Evolutionary conservation across 2,329 filamentous ascomycete species (phyloP).

Genomic region (Colletotrichum tropicale): DNA sequence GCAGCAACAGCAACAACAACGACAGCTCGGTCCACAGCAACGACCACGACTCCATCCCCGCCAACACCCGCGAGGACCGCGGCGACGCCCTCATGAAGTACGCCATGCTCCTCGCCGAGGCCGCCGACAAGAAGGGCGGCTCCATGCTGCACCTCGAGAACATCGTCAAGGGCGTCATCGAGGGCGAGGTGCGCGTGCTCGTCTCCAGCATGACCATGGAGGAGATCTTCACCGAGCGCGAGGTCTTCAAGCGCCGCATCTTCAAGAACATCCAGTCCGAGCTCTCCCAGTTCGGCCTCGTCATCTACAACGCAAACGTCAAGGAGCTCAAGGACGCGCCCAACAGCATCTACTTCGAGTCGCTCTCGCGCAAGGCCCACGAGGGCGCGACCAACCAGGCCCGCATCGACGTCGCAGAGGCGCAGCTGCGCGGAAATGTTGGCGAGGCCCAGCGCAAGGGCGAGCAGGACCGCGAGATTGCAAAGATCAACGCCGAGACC

Average conservation of each 20-base stretch:
- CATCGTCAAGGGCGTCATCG: constrained; percentile 89
- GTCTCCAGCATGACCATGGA: constrained; percentile 93
- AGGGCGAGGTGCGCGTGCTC: constrained; percentile 84
- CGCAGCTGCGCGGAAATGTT: constrained; percentile 70
- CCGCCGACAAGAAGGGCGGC: constrained; percentile 53
- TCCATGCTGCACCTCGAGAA: constrained; percentile 71
- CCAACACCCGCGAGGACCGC: constrained; percentile 49
- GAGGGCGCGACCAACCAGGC: constrained; percentile 86
- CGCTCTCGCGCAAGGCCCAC: constrained; percentile 81
- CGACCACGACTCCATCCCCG: constrained; percentile 13
- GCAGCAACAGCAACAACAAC: neutral
- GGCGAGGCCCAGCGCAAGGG: constrained; percentile 81
- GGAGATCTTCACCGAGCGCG: constrained; percentile 81
- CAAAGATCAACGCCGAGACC: constrained; percentile 86
- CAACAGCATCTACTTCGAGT: constrained; percentile 82
- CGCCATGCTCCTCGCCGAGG: constrained; percentile 78
- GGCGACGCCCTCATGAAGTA: constrained; percentile 78
- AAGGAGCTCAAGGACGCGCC: constrained; percentile 87
- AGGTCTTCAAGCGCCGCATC: constrained; percentile 78
- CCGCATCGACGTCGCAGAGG: constrained; percentile 68
- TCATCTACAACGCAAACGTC: constrained; percentile 76
- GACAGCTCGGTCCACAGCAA: constrained; percentile 22
- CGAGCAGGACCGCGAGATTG: constrained; percentile 83
- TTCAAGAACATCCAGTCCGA: constrained; percentile 80
- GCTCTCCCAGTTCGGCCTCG: constrained; percentile 79